phyloP scores from a whole-genome alignment of 2,329 filamentous ascomycete genomes.

The Sporothrix mexicana region DNA sequence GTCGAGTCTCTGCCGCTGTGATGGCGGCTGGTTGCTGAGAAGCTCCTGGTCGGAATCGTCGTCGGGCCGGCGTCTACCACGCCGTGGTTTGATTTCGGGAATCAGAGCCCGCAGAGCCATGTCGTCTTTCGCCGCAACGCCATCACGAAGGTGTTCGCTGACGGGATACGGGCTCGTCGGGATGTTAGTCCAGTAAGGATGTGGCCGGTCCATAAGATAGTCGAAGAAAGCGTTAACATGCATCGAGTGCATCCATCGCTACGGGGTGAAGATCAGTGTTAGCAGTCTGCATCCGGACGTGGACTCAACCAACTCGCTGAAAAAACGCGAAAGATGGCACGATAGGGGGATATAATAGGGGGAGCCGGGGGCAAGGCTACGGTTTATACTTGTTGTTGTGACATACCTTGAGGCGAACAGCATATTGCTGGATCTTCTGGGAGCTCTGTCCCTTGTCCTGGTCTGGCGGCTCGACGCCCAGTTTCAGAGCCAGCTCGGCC shows the following conservation, averaged over 20 bases:
- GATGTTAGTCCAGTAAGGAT: slow-evolving; percentile 80
- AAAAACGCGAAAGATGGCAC: too few species aligned
- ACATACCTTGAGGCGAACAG: slow-evolving; percentile 82
- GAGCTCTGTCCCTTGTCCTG: slow-evolving; percentile 83
- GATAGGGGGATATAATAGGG: neutral
- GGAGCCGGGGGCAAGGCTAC: neutral
- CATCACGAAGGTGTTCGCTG: slow-evolving; percentile 72
- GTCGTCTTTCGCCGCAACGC: slow-evolving; percentile 84
- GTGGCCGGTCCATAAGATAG: slow-evolving; percentile 77
- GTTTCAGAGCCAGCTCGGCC: slow-evolving; percentile 82
- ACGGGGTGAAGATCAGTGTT: neutral
- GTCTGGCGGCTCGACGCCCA: slow-evolving; percentile 88
- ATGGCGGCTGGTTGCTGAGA: slow-evolving; percentile 49
- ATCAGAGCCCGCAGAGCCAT: slow-evolving; percentile 83
- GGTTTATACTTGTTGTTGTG: neutral
- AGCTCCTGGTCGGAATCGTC: slow-evolving; percentile 56
- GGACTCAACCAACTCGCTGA: neutral
- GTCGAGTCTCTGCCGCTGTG: slow-evolving; percentile 65
- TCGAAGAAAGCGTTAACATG: slow-evolving; percentile 95
- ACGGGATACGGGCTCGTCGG: slow-evolving; percentile 69
- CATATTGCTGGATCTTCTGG: slow-evolving; percentile 95
- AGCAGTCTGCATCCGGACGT: neutral
- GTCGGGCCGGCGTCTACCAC: slow-evolving; percentile 67
- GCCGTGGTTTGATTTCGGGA: slow-evolving; percentile 72
- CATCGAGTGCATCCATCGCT: slow-evolving; percentile 97